Percentiles rank a stretch among this genome's conserved stretches.
phyloP scores from a whole-genome alignment of 2,329 filamentous ascomycete genomes.

The Beauveria pseudobassiana region DNA sequence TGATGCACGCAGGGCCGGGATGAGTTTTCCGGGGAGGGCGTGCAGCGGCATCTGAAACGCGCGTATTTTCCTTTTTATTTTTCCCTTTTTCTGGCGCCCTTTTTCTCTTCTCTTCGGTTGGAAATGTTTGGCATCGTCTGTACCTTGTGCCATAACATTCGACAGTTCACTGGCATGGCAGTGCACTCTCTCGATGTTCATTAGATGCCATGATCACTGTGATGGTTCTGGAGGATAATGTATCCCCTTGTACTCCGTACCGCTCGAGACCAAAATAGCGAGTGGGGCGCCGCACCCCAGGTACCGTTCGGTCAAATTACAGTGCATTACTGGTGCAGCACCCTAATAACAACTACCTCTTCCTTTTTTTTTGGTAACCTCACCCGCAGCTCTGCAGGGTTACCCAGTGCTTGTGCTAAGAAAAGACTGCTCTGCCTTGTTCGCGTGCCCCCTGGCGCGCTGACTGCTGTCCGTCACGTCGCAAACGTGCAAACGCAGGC shows the following conservation, averaged over 20 bases:
- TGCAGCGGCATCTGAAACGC: neutral
- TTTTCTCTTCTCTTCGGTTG: too few relatives aligned
- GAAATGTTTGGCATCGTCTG: too few relatives aligned
- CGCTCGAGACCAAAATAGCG: constrained; percentile 3
- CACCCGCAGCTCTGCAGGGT: neutral
- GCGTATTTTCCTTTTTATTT: neutral
- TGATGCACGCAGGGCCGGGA: constrained; percentile 21
- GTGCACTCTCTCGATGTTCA: too few relatives aligned
- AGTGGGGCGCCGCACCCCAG: neutral
- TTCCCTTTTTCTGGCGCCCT: neutral
- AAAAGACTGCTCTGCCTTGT: neutral
- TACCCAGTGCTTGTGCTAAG: neutral
- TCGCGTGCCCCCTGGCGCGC: neutral
- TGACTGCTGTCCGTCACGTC: neutral
- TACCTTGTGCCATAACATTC: too few relatives aligned
- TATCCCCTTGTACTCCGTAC: neutral
- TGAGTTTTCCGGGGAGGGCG: neutral
- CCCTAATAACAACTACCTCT: neutral
- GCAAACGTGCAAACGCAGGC: neutral
- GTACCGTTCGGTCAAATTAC: constrained; percentile 10
- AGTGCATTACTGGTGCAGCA: constrained; percentile 5
- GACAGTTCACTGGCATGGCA: too few relatives aligned
- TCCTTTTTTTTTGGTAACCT: neutral
- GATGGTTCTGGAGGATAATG: too few relatives aligned
- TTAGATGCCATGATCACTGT: too few relatives aligned